Conservation (phyloP, 768 basidiomycete genomes). For the Mycena metata region DNA sequence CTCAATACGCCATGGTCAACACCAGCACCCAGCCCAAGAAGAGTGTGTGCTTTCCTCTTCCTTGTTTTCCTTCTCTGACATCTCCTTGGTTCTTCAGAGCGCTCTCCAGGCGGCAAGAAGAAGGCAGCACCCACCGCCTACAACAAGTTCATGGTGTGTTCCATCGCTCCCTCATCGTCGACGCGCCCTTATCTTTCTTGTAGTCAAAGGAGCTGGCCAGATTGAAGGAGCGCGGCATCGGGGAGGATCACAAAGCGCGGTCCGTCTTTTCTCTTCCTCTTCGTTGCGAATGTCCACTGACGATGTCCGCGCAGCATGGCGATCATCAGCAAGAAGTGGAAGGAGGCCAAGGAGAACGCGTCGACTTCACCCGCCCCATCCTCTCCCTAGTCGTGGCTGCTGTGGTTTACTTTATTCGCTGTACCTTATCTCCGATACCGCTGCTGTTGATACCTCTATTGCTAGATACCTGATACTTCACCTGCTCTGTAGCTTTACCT, state of each 20-base stretch:
- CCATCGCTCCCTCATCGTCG: background rate
- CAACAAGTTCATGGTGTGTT: constrained; percentile 77
- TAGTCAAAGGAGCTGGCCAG: constrained; percentile 2
- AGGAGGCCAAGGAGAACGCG: background rate
- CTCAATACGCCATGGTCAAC: constrained; percentile 51
- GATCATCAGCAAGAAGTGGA: background rate
- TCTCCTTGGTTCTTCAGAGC: constrained; percentile 51
- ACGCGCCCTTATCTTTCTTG: background rate
- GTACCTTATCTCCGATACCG: background rate
- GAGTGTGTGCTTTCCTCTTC: constrained; percentile 54
- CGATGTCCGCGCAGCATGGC: background rate
- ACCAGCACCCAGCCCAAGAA: constrained; percentile 65
- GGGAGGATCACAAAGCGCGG: background rate
- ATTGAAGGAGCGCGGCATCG: background rate
- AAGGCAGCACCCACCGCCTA: constrained; percentile 78
- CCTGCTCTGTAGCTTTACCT: background rate
- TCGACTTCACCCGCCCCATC: background rate
- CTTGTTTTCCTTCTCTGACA: constrained; percentile 37
- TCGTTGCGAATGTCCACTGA: background rate
- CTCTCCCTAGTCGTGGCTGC: background rate
- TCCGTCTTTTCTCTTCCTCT: background rate
- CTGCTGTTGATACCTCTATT: background rate
- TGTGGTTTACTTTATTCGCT: background rate
- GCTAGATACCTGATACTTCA: background rate
- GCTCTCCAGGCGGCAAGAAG: constrained; percentile 67